Evolutionary conservation across 495 filamentous ascomycete genomes (phyloP), one percentile per base, ranked within the genome.

Genomic region (Neurospora tetrasperma): DNA sequence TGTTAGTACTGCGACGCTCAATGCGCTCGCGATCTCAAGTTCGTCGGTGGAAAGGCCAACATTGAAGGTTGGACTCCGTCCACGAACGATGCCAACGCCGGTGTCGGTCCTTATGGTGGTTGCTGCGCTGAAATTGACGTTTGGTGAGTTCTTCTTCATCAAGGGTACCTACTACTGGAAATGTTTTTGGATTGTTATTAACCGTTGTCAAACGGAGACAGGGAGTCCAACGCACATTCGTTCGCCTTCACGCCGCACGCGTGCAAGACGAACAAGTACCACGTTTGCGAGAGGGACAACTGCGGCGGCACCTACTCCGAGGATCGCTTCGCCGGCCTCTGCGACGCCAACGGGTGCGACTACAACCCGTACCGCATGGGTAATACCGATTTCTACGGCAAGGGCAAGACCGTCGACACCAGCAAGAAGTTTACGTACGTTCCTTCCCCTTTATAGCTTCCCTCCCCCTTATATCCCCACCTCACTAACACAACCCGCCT

Each of bases 111-210:
- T 20, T 68, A 71, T 4, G 79, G 90, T 72, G 86, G 87, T 72
- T 93, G 91, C 87, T 93, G 91, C 80, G 87, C 88, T n/a, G 91
- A 93, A 79, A 89, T 93, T 80, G 90, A 93, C 75, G 83, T 93
- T 75, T 91, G 79, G 79, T 79, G 27, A 71, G 78, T 42, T 10
- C 0, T 2, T 3, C 6, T 0, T 4, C 16, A 42, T 35, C 35
- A 38, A 12, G 41, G 4, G 3, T 5, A 4, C n/a, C n/a, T n/a
- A n/a, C n/a, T n/a, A n/a, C 0, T 11, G 41, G 11, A 3, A 4
- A 20, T 14, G 42, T 1, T 11, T 3, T 7, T 2, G 14, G 5
- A 16, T 12, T 35, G 0, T 16, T 18, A 2, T 6, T 62, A 0
- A 62, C 27, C 7, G 12, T 0, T 31, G 1, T 2, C n/a, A 3